phyloP scores from a whole-genome alignment of 2,329 filamentous ascomycete species.

The Trichophyton equinum region DNA sequence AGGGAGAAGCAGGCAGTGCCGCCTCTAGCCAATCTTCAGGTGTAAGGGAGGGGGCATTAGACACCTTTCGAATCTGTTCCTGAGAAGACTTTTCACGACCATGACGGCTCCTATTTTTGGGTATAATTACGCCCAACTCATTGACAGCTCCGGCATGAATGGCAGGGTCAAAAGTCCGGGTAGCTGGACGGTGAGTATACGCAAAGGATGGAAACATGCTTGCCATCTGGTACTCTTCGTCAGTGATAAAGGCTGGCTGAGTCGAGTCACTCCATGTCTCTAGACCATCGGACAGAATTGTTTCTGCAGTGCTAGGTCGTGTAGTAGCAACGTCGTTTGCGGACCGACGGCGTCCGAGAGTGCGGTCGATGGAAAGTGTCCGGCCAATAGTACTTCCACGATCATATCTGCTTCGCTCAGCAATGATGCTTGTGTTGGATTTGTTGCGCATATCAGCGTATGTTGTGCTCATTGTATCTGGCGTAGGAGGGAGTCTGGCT shows the following conservation, averaged over 20 bases:
- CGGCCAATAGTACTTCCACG: background rate
- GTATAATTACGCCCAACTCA: background rate
- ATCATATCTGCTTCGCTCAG: conserved; percentile 17
- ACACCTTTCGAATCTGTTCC: conserved; percentile 7
- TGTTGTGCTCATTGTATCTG: conserved; percentile 34
- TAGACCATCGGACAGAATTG: conserved; percentile 21
- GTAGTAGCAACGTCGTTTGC: conserved; percentile 22
- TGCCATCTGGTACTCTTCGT: conserved; percentile 16
- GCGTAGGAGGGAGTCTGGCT: conserved; percentile 28
- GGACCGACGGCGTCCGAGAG: conserved; percentile 23
- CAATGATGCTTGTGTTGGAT: conserved; percentile 26
- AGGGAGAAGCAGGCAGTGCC: conserved; percentile 18
- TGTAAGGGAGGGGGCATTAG: conserved; percentile 24
- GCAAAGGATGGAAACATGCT: conserved; percentile 21
- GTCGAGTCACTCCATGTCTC: conserved; percentile 23
- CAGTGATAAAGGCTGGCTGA: conserved; percentile 15
- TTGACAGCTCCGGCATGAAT: background rate
- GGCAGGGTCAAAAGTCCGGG: background rate
- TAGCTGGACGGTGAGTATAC: conserved; percentile 11
- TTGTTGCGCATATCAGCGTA: conserved; percentile 21
- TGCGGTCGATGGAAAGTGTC: conserved; percentile 15
- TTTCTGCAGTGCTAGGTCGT: conserved; percentile 22
- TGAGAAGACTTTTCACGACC: background rate
- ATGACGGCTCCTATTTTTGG: conserved; percentile 3
- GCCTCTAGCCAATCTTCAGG: conserved; percentile 34